phyloP scores from a whole-genome alignment of 2,329 filamentous ascomycete genomes.

The Calonectria honghensis region DNA sequence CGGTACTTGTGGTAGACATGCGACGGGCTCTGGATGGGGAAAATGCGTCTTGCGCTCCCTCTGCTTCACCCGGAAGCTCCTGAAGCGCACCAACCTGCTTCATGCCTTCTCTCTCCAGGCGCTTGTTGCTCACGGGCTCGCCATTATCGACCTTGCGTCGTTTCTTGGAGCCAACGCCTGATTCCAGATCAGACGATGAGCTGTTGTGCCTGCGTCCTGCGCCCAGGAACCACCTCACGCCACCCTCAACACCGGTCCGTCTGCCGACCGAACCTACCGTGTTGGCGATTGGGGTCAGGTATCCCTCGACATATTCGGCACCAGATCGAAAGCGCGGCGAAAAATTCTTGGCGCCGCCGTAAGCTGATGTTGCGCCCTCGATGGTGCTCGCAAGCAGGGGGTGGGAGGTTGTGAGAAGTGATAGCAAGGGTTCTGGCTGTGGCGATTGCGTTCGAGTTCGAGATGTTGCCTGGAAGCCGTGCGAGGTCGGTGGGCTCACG shows the following conservation, averaged over 20 bases:
- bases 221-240: constrained; percentile 88
- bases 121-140: constrained; percentile 56
- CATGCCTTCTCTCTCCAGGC: constrained; percentile 54
- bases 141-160: constrained; percentile 73
- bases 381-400: constrained; percentile 91
- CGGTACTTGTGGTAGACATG: constrained; percentile 78
- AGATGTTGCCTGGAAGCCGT: constrained; percentile 56
- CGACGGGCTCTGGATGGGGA: constrained; percentile 66
- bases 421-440: constrained; percentile 86
- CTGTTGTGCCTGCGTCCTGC: constrained; percentile 72
- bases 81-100: constrained; percentile 52
- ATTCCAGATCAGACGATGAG: constrained; percentile 68
- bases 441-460: constrained; percentile 61
- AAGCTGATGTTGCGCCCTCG: constrained; percentile 88
- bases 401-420: constrained; percentile 90
- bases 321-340: constrained; percentile 92
- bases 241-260: constrained; percentile 90
- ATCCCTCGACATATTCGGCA: constrained; percentile 92
- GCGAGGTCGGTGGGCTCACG: constrained; percentile 59
- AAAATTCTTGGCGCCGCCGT: constrained; percentile 91
- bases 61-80: constrained; percentile 44
- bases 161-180: constrained; percentile 71
- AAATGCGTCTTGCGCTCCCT: constrained; percentile 51
- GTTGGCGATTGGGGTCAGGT: constrained; percentile 89
- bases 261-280: constrained; percentile 90